These are phyloP conservation scores for Cyamopsis tetragonoloba DNA, from an alignment of 306 rosid species.

Conservation along the genomic window DNA sequence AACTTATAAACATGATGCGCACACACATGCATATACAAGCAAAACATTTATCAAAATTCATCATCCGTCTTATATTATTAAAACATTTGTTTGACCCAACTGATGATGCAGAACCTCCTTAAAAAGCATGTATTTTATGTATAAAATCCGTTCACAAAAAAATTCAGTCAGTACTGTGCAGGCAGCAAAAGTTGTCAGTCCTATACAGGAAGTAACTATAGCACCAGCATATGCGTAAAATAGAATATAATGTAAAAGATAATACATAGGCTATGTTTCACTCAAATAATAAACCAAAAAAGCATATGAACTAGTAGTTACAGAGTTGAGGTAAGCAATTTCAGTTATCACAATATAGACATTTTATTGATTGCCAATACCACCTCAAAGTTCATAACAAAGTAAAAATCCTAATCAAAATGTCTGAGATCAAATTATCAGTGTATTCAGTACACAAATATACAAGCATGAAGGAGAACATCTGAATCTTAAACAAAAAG, in stretches of 20 bases:
- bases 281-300: not conserved
- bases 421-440: not conserved
- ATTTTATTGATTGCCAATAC: not conserved
- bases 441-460: not conserved
- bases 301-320: not conserved
- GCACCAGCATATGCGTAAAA: not conserved
- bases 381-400: too few relatives aligned
- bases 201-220: not conserved
- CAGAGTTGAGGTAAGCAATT: not conserved
- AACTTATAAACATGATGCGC: too few relatives aligned
- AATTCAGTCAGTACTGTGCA: not conserved
- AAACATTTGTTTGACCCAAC: not conserved
- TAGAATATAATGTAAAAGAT: not conserved
- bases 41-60: too few relatives aligned
- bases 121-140: conserved; percentile 3
- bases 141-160: not conserved
- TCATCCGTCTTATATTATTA: too few relatives aligned
- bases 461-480: conserved; percentile 15
- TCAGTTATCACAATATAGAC: not conserved
- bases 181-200: not conserved
- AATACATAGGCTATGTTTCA: not conserved
- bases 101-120: not conserved
- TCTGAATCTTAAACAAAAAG: conserved; percentile 6
- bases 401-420: too few relatives aligned
- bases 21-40: too few relatives aligned